A percentile compares a stretch with the other conserved stretches of the same genome.
Conservation (phyloP, 1,139 yeast genomes). For the Scheffersomyces insectosa region DNA sequence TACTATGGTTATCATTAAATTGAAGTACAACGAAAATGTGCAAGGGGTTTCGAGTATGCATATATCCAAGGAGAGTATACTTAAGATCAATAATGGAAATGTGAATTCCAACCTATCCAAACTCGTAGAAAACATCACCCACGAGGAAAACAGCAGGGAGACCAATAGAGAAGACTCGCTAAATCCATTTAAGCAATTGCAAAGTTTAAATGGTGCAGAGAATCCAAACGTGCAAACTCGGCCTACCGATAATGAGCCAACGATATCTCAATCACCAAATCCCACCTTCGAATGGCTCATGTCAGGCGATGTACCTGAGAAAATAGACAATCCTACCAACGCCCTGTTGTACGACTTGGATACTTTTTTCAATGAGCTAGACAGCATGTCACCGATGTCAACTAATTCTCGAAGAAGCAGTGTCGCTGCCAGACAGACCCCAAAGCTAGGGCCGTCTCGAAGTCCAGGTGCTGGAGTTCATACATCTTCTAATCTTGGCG, state of each 20-base stretch:
- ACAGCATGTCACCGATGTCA: constrained; percentile 28
- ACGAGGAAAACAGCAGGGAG: constrained; percentile 7
- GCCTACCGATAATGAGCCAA: not conserved
- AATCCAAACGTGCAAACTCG: not conserved
- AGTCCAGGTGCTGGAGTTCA: constrained; percentile 1
- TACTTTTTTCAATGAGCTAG: constrained; percentile 45
- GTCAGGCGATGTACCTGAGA: constrained; percentile 9
- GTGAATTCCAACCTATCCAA: constrained; percentile 40
- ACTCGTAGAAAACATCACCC: constrained; percentile 32
- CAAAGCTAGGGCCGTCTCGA: not conserved
- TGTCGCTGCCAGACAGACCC: constrained; percentile 1
- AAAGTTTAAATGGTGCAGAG: constrained; percentile 4
- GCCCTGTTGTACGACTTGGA: constrained; percentile 30
- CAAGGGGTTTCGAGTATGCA: constrained; percentile 20
- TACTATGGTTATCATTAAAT: constrained; percentile 67
- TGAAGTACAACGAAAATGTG: constrained; percentile 52
- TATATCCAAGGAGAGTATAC: constrained; percentile 17
- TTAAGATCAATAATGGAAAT: constrained; percentile 32
- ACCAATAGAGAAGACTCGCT: constrained; percentile 2
- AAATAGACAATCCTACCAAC: not conserved
- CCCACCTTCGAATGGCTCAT: constrained; percentile 33
- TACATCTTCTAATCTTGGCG: not conserved
- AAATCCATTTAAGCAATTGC: constrained; percentile 8
- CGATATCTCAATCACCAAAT: constrained; percentile 6
- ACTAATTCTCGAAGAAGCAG: constrained; percentile 16